Percentiles rank a stretch among this genome's conserved stretches.
Evolutionary conservation across 345 rosid genomes (phyloP).

Genomic region (Aethionema arabicum): DNA sequence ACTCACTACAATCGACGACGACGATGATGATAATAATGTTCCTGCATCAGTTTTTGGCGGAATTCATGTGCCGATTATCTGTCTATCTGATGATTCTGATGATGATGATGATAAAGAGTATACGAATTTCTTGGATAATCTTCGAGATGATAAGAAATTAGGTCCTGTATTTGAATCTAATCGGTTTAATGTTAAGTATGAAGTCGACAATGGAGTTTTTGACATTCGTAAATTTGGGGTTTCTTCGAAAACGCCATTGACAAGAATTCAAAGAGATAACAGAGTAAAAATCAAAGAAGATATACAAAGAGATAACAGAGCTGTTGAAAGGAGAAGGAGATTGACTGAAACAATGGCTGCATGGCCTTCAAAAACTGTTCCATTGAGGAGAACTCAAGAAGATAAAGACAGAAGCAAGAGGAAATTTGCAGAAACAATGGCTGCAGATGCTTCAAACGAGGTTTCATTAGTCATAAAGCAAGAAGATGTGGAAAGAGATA

Average conservation of each 20-base stretch:
- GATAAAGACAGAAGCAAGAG: neutral
- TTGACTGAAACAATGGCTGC: neutral
- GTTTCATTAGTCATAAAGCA: neutral
- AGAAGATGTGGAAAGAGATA: neutral
- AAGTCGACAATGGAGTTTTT: neutral
- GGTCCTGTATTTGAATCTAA: neutral
- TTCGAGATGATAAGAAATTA: neutral
- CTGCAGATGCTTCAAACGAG: neutral
- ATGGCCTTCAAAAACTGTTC: neutral
- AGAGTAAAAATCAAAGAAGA: neutral
- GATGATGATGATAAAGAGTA: slow-evolving; percentile 23
- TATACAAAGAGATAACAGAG: slow-evolving; percentile 30
- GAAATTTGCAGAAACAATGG: neutral
- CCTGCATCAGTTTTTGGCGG: neutral
- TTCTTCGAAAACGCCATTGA: neutral
- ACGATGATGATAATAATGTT: slow-evolving; percentile 4
- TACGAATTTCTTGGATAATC: slow-evolving; percentile 20
- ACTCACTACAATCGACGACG: too few relatives aligned
- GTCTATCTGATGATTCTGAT: slow-evolving; percentile 27
- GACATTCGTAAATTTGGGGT: slow-evolving; percentile 16
- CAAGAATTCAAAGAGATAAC: slow-evolving; percentile 1
- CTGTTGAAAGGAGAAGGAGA: slow-evolving; percentile 24
- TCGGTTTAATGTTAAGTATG: neutral
- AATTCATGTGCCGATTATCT: slow-evolving; percentile 15
- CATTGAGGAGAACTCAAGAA: too few relatives aligned